A percentile compares a stretch with the other conserved stretches of the same genome.
Conservation (phyloP, 2,329 filamentous ascomycete genomes). For the Plenodomus tracheiphilus region DNA sequence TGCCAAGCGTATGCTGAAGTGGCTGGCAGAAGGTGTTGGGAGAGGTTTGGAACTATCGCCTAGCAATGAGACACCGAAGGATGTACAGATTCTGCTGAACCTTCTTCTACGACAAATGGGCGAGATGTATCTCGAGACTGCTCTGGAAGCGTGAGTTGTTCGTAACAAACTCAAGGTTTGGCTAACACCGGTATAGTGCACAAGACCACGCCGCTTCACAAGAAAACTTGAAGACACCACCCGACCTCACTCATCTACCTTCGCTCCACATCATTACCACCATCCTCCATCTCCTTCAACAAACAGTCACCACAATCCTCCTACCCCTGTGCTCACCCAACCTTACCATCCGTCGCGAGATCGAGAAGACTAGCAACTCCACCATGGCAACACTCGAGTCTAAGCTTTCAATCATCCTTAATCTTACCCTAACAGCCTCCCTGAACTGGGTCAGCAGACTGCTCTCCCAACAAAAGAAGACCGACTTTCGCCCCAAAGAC, state of each 20-base stretch:
- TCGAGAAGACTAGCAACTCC: constrained; percentile 78
- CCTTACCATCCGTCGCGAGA: constrained; percentile 84
- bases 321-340: constrained; percentile 87
- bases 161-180: neutral
- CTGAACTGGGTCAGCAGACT: constrained; percentile 75
- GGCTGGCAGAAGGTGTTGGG: constrained; percentile 93
- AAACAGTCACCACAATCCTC: constrained; percentile 86
- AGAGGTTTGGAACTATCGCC: constrained; percentile 88
- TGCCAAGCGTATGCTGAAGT: constrained; percentile 97
- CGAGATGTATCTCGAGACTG: constrained; percentile 72
- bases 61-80: constrained; percentile 86
- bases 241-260: constrained; percentile 82
- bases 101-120: constrained; percentile 86
- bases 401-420: constrained; percentile 74
- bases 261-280: constrained; percentile 80
- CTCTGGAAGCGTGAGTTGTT: constrained; percentile 59
- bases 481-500: constrained; percentile 87
- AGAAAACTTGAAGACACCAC: constrained; percentile 80
- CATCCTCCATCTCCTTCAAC: constrained; percentile 90
- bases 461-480: constrained; percentile 78
- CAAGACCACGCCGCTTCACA: constrained; percentile 74
- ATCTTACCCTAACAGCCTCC: constrained; percentile 71
- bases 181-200: constrained; percentile 31
- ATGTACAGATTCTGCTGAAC: constrained; percentile 82
- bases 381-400: constrained; percentile 80